Conservation (phyloP, 2,329 filamentous ascomycete species). For the Hypoxylon sp. region DNA sequence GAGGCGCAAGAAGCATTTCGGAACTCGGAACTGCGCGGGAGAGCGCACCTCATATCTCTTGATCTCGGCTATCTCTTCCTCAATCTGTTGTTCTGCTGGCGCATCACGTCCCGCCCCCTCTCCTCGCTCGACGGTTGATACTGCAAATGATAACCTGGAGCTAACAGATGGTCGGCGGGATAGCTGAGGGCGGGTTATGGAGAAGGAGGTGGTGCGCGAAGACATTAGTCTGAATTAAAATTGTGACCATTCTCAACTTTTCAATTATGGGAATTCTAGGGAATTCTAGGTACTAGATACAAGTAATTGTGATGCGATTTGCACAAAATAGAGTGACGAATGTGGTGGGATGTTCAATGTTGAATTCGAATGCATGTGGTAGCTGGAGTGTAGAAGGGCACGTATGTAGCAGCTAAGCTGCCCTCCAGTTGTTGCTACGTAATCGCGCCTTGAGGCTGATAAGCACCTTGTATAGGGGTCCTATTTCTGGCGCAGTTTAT, state of each 20-base stretch:
- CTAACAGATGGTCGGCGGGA: constrained; percentile 70
- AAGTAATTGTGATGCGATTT: neutral
- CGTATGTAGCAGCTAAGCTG: neutral
- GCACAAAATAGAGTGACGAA: constrained; percentile 4
- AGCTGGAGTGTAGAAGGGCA: neutral
- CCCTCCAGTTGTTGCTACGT: constrained; percentile 19
- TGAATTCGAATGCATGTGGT: constrained; percentile 6
- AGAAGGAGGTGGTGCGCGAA: constrained; percentile 69
- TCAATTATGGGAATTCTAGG: constrained; percentile 4
- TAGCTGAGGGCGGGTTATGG: constrained; percentile 60
- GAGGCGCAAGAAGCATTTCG: constrained; percentile 8
- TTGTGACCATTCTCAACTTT: constrained; percentile 57
- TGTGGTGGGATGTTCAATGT: constrained; percentile 11
- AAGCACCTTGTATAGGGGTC: constrained; percentile 12
- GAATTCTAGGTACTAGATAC: neutral
- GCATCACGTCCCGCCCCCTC: constrained; percentile 64
- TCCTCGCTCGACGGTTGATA: constrained; percentile 75
- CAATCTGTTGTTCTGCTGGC: constrained; percentile 78
- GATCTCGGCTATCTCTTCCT: constrained; percentile 97
- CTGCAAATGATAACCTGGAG: constrained; percentile 76
- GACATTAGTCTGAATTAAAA: constrained; percentile 59
- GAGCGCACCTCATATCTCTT: constrained; percentile 87
- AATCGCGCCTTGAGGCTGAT: constrained; percentile 16
- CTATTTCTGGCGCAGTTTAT: neutral
- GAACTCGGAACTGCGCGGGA: neutral